These are phyloP conservation scores for Fusarium tjaetaba DNA, from an alignment of 2,329 filamentous ascomycete species.

Conservation along the genomic window DNA sequence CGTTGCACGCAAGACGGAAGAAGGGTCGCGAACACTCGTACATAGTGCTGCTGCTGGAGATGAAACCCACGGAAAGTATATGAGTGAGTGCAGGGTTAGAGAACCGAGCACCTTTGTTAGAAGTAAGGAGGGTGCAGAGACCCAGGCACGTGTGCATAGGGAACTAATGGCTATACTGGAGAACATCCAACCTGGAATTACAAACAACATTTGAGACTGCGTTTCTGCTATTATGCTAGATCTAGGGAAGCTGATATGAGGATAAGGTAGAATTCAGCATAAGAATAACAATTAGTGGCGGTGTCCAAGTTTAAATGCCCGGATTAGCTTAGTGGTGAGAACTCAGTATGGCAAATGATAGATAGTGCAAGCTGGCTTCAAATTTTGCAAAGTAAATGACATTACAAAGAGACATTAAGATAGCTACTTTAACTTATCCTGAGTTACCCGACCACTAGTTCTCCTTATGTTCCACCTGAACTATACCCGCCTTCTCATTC, in stretches of 20 bases:
- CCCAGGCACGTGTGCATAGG: neutral
- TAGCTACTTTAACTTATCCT: no score
- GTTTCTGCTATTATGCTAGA: no score
- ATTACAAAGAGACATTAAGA: neutral
- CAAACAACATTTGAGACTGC: neutral
- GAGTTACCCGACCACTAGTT: neutral
- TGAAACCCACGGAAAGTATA: neutral
- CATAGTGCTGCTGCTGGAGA: neutral
- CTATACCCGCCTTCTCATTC: neutral
- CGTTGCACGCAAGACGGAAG: neutral
- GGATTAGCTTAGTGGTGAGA: no score
- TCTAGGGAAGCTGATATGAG: no score
- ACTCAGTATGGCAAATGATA: no score
- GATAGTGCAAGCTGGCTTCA: no score
- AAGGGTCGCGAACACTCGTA: neutral
- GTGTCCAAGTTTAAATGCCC: neutral
- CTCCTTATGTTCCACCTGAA: neutral
- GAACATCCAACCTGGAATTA: neutral
- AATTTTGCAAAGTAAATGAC: rapidly evolving
- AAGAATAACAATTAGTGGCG: rapidly evolving
- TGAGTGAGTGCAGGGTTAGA: neutral
- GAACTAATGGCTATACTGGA: neutral
- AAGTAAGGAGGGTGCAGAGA: neutral
- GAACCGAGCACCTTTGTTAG: neutral
- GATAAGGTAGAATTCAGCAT: no score